Percentiles rank a stretch among this genome's conserved stretches.
Evolutionary conservation across 371 early-diverging fungal genomes (phyloP).

Genomic region (Phascolomyces articulosus): DNA sequence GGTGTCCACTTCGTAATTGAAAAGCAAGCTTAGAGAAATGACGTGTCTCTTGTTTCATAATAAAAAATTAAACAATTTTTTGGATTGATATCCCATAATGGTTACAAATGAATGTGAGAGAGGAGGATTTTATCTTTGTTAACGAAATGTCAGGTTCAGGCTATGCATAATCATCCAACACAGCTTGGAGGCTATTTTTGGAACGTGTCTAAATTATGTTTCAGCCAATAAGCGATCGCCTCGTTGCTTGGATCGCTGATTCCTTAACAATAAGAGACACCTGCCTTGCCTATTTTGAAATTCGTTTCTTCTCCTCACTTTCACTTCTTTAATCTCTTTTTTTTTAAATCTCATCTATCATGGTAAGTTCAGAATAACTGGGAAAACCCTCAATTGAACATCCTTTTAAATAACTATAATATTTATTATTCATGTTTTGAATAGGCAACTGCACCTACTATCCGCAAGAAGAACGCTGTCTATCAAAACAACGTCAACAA

Average conservation of each 20-base stretch:
- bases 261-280: not conserved
- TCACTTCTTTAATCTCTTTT: too few relatives aligned
- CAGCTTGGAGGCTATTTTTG: too few relatives aligned
- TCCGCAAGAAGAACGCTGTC: conserved; percentile 42
- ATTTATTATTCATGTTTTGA: not conserved
- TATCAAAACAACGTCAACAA: conserved; percentile 41
- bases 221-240: not conserved
- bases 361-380: conserved; percentile 15
- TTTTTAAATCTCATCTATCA: conserved; percentile 8
- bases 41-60: too few relatives aligned
- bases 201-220: not conserved
- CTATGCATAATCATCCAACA: too few relatives aligned
- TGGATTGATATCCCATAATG: too few relatives aligned
- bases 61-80: too few relatives aligned
- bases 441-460: conserved; percentile 36
- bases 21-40: conserved; percentile 1
- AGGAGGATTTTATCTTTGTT: too few relatives aligned
- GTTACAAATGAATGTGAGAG: too few relatives aligned
- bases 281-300: not conserved
- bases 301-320: conserved; percentile 5
- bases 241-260: conserved; percentile 5
- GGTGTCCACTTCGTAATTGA: conserved; percentile 6
- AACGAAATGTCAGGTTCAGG: too few relatives aligned
- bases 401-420: not conserved
- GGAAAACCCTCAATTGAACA: not conserved